Conservation (phyloP, 2,329 filamentous ascomycete genomes). For the Cytospora mali region DNA sequence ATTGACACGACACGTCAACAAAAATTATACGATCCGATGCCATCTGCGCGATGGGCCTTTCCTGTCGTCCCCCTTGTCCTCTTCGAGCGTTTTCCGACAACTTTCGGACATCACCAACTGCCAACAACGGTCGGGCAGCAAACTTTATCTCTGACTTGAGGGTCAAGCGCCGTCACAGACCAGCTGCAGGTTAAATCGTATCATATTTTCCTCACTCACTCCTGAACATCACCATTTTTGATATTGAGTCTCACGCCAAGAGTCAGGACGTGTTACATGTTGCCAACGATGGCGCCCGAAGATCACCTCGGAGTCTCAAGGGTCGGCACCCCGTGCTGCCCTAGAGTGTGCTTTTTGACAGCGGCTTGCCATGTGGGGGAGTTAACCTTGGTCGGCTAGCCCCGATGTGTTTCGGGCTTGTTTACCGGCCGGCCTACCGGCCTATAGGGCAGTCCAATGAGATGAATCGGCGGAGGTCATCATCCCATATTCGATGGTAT, state of each 20-base stretch:
- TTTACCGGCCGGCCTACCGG: neutral
- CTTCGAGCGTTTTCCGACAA: conserved; percentile 11
- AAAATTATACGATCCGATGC: conserved; percentile 12
- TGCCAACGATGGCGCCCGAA: neutral
- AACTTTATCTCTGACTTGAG: neutral
- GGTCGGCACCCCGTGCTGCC: no score
- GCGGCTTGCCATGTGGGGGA: neutral
- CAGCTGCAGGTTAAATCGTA: neutral
- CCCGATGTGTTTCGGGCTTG: neutral
- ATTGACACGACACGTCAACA: neutral
- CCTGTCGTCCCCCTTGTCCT: neutral
- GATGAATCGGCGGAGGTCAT: neutral
- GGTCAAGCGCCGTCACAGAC: neutral
- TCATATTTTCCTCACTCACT: neutral
- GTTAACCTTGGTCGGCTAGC: neutral
- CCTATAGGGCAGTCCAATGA: neutral
- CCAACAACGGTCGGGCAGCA: neutral
- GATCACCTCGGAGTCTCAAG: neutral
- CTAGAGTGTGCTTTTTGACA: neutral
- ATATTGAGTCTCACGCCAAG: neutral
- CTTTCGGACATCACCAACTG: conserved; percentile 17
- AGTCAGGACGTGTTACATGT: neutral
- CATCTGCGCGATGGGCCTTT: neutral
- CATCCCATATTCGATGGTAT: neutral
- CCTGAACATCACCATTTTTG: neutral